Conservation (phyloP, 75 land plant species). For the Cupressus sempervirens region DNA sequence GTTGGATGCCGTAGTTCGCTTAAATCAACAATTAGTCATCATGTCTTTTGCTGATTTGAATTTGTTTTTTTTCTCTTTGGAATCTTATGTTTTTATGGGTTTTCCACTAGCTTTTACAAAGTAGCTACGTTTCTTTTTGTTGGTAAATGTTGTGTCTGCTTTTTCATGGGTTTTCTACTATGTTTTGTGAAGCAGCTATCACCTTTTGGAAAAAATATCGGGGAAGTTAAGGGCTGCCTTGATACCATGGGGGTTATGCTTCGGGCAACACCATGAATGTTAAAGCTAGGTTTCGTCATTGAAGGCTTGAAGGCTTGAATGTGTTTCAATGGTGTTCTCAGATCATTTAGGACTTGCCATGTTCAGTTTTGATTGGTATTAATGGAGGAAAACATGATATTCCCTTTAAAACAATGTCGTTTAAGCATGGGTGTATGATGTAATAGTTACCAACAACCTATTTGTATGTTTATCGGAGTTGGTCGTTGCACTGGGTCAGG, state of each 20-base stretch:
- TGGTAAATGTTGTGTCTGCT: no score
- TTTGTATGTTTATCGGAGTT: not conserved
- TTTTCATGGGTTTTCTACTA: no score
- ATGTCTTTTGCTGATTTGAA: not conserved
- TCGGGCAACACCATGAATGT: no score
- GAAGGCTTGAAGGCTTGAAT: not conserved
- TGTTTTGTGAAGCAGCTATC: no score
- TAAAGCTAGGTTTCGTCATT: no score
- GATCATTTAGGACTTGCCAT: not conserved
- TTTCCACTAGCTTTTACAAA: no score
- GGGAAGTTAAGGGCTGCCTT: no score
- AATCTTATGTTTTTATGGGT: not conserved
- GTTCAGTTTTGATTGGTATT: not conserved
- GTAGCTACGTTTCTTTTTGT: no score
- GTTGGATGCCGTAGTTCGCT: not conserved
- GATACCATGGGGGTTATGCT: no score
- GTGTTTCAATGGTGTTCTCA: not conserved
- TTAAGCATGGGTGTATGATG: not conserved
- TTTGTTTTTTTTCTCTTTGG: not conserved
- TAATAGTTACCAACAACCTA: not conserved
- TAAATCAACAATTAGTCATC: not conserved
- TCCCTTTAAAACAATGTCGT: not conserved
- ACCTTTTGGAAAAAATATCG: no score
- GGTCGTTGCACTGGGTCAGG: not conserved
- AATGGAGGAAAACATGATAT: not conserved